Evolutionary conservation across 805 yeast genomes (phyloP), one percentile per base, ranked within the genome.

Genomic region (Allodekkera sacchari): DNA sequence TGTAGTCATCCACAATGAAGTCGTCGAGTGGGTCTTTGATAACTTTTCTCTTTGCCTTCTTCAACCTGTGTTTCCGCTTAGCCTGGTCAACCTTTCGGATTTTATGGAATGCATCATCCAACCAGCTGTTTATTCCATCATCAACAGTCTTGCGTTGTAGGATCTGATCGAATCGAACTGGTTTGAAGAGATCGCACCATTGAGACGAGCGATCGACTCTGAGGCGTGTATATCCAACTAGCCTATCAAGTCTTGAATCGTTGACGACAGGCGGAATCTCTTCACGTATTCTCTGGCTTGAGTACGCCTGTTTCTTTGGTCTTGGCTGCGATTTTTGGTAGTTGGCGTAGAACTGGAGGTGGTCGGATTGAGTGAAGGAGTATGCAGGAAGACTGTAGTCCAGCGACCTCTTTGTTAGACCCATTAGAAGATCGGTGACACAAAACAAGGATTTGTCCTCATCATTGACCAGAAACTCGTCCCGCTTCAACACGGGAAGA

Each of bases 121-220:
- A 38, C 77, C 77, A 71, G 8, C 40, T 33, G 16, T 47, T 43
- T 2, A 70, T 44, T 1, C 42, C 45, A 1, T 19, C 27, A 12
- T 51, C 48, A 13, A 51, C 44, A 1, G 38, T 30, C 1, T 34
- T 25, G 6, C 58, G 39, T 27, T 67, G 55, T 21, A 70, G 40
- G 24, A 67, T 52, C 6, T 64, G 59, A 2, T 43, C 38, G 17
- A 57, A 48, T 2, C 39, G 27, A 3, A 36, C 38, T 2, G 77
- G 77, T 32, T 52, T 55, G 41, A 68, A 69, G n/a, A 53, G 43
- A 40, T 64, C 68, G 35, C 62, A 55, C 73, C 71, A 68, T 28
- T 47, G 57, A 6, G 42, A 32, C 6, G 32, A 31, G 3, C 27
- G 28, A 28, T 48, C 39, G 3, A 22, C 4, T 14, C 19, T 23